These are phyloP conservation scores for Plantago ovata DNA, from an alignment of 257 asterid genomes.

Conservation along the genomic window DNA sequence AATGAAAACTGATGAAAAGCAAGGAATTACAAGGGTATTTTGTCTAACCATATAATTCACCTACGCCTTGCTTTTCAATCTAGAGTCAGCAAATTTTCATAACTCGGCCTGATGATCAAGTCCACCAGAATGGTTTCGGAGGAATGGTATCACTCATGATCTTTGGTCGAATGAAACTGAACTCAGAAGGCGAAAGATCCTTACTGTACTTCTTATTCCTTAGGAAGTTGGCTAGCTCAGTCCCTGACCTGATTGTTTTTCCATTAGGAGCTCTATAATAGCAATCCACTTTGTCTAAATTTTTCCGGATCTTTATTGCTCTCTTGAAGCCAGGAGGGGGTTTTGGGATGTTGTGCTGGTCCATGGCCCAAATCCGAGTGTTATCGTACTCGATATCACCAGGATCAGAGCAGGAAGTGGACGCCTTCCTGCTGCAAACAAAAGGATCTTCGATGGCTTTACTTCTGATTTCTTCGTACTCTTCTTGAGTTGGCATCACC, in stretches of 20 bases:
- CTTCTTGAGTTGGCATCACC: slow-evolving; percentile 30
- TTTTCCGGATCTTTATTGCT: slow-evolving; percentile 32
- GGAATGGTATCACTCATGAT: slow-evolving; percentile 38
- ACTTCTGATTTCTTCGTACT: slow-evolving; percentile 52
- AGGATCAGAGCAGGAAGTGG: slow-evolving; percentile 39
- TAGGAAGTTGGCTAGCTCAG: slow-evolving; percentile 39
- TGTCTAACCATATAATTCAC: too few species aligned
- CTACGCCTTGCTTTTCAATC: too few species aligned
- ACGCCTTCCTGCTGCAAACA: slow-evolving; percentile 31
- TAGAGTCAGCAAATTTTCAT: neutral
- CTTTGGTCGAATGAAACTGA: slow-evolving; percentile 48
- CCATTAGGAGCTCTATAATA: slow-evolving; percentile 52
- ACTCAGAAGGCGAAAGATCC: slow-evolving; percentile 29
- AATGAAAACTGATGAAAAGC: too few species aligned
- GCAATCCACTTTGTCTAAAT: slow-evolving; percentile 38
- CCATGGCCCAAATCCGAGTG: slow-evolving; percentile 45
- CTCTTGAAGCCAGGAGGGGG: slow-evolving; percentile 56
- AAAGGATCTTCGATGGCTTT: slow-evolving; percentile 47
- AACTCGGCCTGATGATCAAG: neutral
- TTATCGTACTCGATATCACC: slow-evolving; percentile 41
- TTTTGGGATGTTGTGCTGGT: slow-evolving; percentile 54
- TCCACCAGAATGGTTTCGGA: neutral
- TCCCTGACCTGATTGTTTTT: slow-evolving; percentile 34
- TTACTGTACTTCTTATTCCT: too few species aligned
- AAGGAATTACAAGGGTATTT: too few species aligned